Percentiles rank a stretch among this genome's conserved stretches.
Evolutionary conservation across 2,329 filamentous ascomycete species (phyloP).

Genomic region (Fusarium sp.): DNA sequence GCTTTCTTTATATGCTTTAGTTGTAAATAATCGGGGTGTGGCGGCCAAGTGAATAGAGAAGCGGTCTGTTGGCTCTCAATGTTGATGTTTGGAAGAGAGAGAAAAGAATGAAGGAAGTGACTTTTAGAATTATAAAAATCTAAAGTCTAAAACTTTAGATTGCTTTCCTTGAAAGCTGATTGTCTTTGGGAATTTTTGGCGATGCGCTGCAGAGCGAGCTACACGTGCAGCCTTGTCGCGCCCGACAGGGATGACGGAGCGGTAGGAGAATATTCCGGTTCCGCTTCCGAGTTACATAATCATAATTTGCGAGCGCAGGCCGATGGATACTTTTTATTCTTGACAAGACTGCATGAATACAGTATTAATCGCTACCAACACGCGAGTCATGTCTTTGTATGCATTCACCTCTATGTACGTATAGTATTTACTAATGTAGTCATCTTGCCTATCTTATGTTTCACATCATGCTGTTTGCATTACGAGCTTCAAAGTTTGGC

Average conservation of each 20-base stretch:
- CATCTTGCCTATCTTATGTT: background rate
- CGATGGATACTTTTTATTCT: background rate
- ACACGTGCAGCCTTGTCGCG: conserved; percentile 48
- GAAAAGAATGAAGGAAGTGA: background rate
- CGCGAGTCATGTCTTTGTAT: background rate
- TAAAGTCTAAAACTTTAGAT: conserved; percentile 6
- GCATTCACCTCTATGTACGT: background rate
- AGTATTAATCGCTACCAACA: background rate
- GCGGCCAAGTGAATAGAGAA: background rate
- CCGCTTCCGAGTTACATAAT: conserved; percentile 17
- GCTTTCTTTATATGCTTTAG: conserved; percentile 29
- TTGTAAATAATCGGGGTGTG: conserved; percentile 15
- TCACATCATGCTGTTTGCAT: background rate
- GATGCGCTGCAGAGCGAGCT: conserved; percentile 40
- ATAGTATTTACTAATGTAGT: background rate
- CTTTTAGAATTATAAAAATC: background rate
- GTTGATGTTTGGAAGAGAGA: conserved; percentile 7
- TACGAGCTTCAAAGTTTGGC: background rate
- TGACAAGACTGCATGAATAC: background rate
- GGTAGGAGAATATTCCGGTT: conserved; percentile 33
- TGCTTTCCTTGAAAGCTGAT: conserved; percentile 26
- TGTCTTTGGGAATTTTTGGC: conserved; percentile 44
- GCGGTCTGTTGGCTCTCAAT: background rate
- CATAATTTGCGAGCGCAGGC: background rate
- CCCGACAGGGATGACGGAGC: conserved; percentile 26